Base-by-base conservation (phyloP, 495 filamentous ascomycete genomes). In the Daldinia decipiens region DNA sequence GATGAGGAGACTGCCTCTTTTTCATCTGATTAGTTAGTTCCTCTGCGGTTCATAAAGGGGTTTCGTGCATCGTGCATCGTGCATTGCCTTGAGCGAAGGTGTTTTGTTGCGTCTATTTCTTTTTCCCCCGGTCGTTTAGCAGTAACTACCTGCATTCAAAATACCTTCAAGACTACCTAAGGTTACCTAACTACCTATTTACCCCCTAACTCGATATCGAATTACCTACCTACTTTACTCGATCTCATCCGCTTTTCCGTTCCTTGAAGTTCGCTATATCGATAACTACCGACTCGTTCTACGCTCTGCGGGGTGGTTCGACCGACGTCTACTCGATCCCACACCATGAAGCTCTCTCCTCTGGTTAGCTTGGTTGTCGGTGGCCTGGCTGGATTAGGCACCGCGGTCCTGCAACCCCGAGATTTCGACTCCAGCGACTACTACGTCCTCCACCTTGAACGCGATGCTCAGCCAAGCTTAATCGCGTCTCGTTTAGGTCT, bases 401-500 rank as follows among this genome's bases (percentile, higher is more conserved):
- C 84, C 92, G 71, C 85, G 84, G 60, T 81, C 83, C 17, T 80
- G 80, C 73, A 59, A 67, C 68, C 26, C 34, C 77, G 89, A 27
- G 83, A 92, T 71, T 90, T 90, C 78, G 87, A 90, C 11, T 84
- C 88, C 5, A 90, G 90, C 80, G 93, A 98, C 75, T 97, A 94
- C 80, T 97, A 97, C 78, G 93, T 94, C 54, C 83, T 98, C 55
- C 92, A 96, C 67, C 88, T 98, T 65, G 88, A 88, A 47, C 80
- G 86, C 13, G 80, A 85, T 45, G 83, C 83, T 24, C 83, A 87
- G 3, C 95, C 96, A 26, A 78, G 85, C 32, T 82, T 91, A n/a
- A 82, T 98, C 59, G 93, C 95, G 13, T 79, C 83, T 17, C 82
- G 86, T 17, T 82, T 99, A 31, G 92, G 92, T 26, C 85, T 97